Evolutionary conservation across 306 rosid species (phyloP), one percentile per base, ranked within the genome.

Genomic region (Dalbergia cultrata): DNA sequence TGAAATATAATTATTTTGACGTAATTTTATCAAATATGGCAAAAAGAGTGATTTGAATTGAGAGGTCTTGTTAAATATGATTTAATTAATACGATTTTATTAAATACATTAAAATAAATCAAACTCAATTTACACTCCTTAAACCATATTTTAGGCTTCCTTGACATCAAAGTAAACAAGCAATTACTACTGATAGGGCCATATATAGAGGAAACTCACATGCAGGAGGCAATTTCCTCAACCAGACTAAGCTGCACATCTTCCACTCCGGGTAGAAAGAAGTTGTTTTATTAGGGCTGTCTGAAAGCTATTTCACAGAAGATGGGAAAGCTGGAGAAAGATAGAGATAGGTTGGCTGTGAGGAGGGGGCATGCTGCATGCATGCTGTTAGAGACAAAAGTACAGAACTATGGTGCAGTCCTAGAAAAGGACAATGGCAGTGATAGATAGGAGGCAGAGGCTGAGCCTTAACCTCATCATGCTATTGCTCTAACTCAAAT

Each of bases 351-450:
- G 41, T 43, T 39, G 70, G 76, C 19, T 54, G 74, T 14, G 45
- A 49, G 57, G 37, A 50, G 64, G 53, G 2, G 22, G 65, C 54
- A 19, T 44, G 39, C 16, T 64, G 84, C 66, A 79, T 84, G 86
- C 85, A 81, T 57, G 85, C 44, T 67, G 82, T 44, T 43, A 60
- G 79, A 70, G 76, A 78, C 80, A 83, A 73, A 59, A 82, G 80
- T 75, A 71, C 68, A 84, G 41, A 52, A 85, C 76, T 70, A 37
- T 57, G 57, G 39, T 43, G 85, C 85, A 85, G 90, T 82, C 87
- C 81, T 87, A 89, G 83, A 91, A 84, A 91, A 85, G 91, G 95
- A 91, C 90, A 87, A 86, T 69, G 88, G 80, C 87, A 84, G 83
- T 79, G 81, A 84, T 60, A 84, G 77, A 83, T 49, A 81, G 33